Percentiles rank a stretch among this genome's conserved stretches.
Evolutionary conservation across 1,284 basidiomycete species (phyloP).

Genomic region (Trichosporon sp.): DNA sequence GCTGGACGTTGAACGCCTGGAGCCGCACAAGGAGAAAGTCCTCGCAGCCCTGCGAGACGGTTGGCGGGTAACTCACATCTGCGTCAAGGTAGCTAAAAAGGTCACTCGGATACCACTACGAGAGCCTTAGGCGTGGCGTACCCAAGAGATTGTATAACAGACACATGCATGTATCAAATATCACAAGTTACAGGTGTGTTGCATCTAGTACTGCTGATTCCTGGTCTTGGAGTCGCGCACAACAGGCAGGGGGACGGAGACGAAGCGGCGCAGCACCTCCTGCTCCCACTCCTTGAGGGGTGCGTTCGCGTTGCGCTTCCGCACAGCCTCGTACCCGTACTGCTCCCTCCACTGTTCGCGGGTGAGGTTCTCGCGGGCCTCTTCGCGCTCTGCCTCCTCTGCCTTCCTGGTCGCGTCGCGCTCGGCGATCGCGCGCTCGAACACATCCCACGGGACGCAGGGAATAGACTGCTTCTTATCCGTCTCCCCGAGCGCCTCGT

Average conservation of each 20-base stretch:
- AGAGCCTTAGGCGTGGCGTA: no score
- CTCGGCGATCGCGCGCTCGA: slow-evolving; percentile 57
- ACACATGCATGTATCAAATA: not conserved
- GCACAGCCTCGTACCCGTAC: slow-evolving; percentile 51
- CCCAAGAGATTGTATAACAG: not conserved
- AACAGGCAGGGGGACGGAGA: slow-evolving; percentile 31
- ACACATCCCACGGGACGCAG: slow-evolving; percentile 75
- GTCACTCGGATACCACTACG: slow-evolving; percentile 17
- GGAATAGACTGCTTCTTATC: slow-evolving; percentile 18
- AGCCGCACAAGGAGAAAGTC: not conserved
- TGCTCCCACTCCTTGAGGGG: slow-evolving; percentile 43
- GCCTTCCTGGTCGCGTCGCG: slow-evolving; percentile 36
- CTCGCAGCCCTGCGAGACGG: slow-evolving; percentile 5
- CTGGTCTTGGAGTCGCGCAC: slow-evolving; percentile 17
- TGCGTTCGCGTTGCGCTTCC: slow-evolving; percentile 48
- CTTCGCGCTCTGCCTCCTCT: slow-evolving; percentile 50
- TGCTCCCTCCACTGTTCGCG: slow-evolving; percentile 28
- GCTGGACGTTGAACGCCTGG: not conserved
- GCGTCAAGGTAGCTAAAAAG: slow-evolving; percentile 36
- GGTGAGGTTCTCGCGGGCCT: slow-evolving; percentile 37
- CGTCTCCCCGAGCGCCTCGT: not conserved
- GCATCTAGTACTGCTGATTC: not conserved
- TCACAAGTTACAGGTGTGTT: not conserved
- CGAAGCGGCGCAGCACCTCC: slow-evolving; percentile 41
- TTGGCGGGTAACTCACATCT: slow-evolving; percentile 29